Percentiles rank a stretch among this genome's conserved stretches.
Conservation (phyloP, 108 stramenopile species). For the Cyclotella kingstonii region DNA sequence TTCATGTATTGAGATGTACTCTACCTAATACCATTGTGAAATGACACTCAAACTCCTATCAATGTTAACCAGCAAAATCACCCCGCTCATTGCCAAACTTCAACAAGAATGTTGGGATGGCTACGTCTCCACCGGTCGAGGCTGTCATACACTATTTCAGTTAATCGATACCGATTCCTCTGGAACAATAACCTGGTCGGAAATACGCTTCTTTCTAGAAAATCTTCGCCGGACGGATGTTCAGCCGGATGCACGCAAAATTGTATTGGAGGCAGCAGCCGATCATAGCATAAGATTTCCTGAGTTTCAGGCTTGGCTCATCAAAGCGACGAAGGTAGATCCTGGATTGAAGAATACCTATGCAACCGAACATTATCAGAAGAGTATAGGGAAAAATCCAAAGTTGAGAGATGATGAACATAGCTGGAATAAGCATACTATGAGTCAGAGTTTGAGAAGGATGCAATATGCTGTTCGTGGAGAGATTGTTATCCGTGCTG, state of each 20-base stretch:
- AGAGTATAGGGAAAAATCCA: slow-evolving; percentile 40
- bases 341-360: slow-evolving; percentile 49
- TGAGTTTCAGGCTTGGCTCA: slow-evolving; percentile 60
- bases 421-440: slow-evolving; percentile 71
- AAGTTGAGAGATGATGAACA: slow-evolving; percentile 28
- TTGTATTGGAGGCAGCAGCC: slow-evolving; percentile 31
- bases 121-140: slow-evolving; percentile 60
- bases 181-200: slow-evolving; percentile 39
- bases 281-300: slow-evolving; percentile 29
- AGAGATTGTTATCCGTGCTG: slow-evolving; percentile 73
- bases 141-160: slow-evolving; percentile 58
- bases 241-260: slow-evolving; percentile 32
- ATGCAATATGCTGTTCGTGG: slow-evolving; percentile 85
- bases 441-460: slow-evolving; percentile 64
- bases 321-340: slow-evolving; percentile 61
- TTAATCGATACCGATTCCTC: slow-evolving; percentile 55
- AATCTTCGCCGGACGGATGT: slow-evolving; percentile 30
- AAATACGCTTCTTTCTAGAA: slow-evolving; percentile 54
- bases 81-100: slow-evolving; percentile 46
- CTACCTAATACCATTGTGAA: neutral
- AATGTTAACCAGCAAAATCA: slow-evolving; percentile 9
- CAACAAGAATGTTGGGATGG: slow-evolving; percentile 64
- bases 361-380: slow-evolving; percentile 45
- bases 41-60: neutral
- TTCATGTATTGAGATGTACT: too few relatives aligned